Conservation (phyloP, 2,329 filamentous ascomycete genomes). For the Ascochyta fabae region DNA sequence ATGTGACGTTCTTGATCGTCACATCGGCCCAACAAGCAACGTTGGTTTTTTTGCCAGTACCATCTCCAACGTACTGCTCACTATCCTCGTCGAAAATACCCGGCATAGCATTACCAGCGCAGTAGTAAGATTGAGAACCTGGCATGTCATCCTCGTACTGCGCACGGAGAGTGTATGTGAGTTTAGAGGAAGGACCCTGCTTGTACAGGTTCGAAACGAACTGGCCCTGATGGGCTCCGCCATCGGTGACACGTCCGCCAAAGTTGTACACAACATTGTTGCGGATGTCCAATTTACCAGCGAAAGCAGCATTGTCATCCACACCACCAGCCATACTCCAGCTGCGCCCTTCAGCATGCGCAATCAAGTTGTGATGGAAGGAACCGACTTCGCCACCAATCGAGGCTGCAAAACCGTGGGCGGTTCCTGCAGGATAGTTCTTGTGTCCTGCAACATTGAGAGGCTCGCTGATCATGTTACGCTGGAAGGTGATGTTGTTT, state of each 20-base stretch:
- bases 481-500: constrained; percentile 47
- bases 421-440: constrained; percentile 45
- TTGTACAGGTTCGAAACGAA: constrained; percentile 48
- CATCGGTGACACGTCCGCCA: constrained; percentile 44
- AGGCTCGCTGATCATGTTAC: constrained; percentile 47
- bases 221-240: constrained; percentile 42
- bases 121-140: constrained; percentile 45
- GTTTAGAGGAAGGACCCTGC: constrained; percentile 38
- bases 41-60: constrained; percentile 29
- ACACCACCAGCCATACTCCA: constrained; percentile 48
- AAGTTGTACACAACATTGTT: constrained; percentile 51
- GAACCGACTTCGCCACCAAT: constrained; percentile 46
- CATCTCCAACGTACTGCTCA: constrained; percentile 28
- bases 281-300: constrained; percentile 43
- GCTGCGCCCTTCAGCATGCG: constrained; percentile 51
- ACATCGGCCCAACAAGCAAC: constrained; percentile 44
- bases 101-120: constrained; percentile 44
- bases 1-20: constrained; percentile 32
- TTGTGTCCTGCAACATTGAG: constrained; percentile 48
- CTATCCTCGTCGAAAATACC: constrained; percentile 38
- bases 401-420: constrained; percentile 25
- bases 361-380: constrained; percentile 48
- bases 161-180: constrained; percentile 37
- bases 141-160: constrained; percentile 44
- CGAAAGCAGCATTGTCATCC: constrained; percentile 39